phyloP scores from a whole-genome alignment of 108 stramenopile genomes.

The Fistulifera pelliculosa region DNA sequence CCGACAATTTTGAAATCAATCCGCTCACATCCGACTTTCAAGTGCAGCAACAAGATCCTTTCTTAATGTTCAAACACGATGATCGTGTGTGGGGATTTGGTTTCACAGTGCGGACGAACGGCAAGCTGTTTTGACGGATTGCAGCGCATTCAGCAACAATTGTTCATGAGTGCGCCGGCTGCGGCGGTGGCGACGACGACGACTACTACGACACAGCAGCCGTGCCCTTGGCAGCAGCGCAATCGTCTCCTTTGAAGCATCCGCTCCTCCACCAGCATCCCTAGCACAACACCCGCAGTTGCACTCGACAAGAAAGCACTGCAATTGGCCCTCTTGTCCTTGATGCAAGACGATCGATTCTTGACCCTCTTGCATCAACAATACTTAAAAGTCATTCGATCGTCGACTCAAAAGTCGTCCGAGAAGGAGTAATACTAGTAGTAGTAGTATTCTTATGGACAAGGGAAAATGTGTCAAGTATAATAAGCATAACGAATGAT shows the following conservation, averaged over 20 bases:
- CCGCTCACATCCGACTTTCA: slow-evolving; percentile 34
- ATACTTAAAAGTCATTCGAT: slow-evolving; percentile 70
- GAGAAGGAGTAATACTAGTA: no score
- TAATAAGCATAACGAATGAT: no score
- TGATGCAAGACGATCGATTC: slow-evolving; percentile 86
- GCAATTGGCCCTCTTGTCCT: slow-evolving; percentile 63
- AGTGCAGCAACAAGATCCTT: slow-evolving; percentile 66
- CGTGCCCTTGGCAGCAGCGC: no score
- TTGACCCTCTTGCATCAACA: slow-evolving; percentile 81
- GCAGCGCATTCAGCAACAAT: slow-evolving; percentile 28
- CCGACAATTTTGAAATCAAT: slow-evolving; percentile 53
- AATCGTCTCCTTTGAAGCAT: no score
- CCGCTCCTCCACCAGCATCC: no score
- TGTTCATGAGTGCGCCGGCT: slow-evolving; percentile 1
- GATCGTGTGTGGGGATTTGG: slow-evolving; percentile 60
- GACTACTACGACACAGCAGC: no score
- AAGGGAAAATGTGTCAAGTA: no score
- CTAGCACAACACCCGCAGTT: slow-evolving; percentile 7
- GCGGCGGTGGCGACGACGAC: background rate
- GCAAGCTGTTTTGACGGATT: slow-evolving; percentile 34
- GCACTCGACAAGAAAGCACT: slow-evolving; percentile 77
- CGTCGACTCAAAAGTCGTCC: no score
- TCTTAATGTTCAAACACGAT: slow-evolving; percentile 53
- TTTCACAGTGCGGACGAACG: slow-evolving; percentile 65
- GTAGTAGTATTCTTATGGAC: no score